Conservation (phyloP, 441 rosid species). For the Erodium trifolium region DNA sequence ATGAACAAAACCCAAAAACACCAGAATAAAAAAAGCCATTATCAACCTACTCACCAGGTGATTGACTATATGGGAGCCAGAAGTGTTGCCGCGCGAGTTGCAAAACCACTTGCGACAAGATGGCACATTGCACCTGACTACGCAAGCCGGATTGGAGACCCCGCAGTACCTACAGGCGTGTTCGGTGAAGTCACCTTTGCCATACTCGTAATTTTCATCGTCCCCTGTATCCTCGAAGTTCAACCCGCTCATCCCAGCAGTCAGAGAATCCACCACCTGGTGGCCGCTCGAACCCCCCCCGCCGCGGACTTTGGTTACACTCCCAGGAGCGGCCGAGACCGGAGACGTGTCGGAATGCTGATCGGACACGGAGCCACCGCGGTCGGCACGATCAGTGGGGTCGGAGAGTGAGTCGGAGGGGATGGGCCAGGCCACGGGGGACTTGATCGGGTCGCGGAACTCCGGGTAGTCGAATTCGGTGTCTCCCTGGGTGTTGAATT, state of each 20-base stretch:
- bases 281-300: not conserved
- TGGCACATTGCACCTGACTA: constrained; percentile 94
- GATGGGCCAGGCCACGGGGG: constrained; percentile 76
- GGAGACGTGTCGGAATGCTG: not conserved
- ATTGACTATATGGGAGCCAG: constrained; percentile 96
- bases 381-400: constrained; percentile 31
- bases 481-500: constrained; percentile 95
- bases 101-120: constrained; percentile 99
- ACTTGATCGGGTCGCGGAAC: constrained; percentile 37
- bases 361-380: not conserved
- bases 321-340: constrained; percentile 16
- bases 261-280: constrained; percentile 61
- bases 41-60: constrained; percentile 59
- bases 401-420: constrained; percentile 32
- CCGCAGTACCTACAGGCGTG: constrained; percentile 97
- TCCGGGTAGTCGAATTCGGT: constrained; percentile 92
- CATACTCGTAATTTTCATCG: constrained; percentile 61
- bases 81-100: constrained; percentile 96
- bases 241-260: constrained; percentile 68
- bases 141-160: constrained; percentile 97
- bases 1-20: constrained; percentile 1
- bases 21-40: not conserved
- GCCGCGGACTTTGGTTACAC: constrained; percentile 20
- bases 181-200: constrained; percentile 81
- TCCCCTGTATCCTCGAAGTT: constrained; percentile 97